Conservation (phyloP, 768 basidiomycete species). For the Jaapia argillacea region DNA sequence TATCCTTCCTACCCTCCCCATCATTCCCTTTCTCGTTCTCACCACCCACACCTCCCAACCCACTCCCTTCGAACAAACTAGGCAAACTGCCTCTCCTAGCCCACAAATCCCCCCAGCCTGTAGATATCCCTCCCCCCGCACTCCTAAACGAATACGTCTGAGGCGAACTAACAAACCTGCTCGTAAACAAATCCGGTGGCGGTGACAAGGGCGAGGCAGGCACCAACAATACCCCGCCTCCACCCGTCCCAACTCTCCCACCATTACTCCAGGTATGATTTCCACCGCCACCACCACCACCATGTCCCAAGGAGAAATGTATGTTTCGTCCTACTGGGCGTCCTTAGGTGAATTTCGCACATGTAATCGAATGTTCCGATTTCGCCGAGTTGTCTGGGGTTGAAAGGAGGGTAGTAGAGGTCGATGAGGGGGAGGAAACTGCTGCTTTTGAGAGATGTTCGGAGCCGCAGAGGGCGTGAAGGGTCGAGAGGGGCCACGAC, state of each 20-base stretch:
- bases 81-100: no score
- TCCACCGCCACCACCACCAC: neutral
- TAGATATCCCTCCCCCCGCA: neutral
- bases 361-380: neutral
- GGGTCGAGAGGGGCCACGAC: neutral
- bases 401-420: neutral
- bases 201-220: no score
- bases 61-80: no score
- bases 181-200: no score
- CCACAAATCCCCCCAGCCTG: neutral
- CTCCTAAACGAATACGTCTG: neutral
- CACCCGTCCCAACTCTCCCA: neutral
- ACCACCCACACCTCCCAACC: no score
- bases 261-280: neutral
- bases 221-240: no score
- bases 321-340: neutral
- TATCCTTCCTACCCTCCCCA: no score
- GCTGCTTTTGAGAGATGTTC: constrained; percentile 1
- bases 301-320: neutral
- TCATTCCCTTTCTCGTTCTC: no score
- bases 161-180: no score
- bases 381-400: no score
- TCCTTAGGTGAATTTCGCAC: neutral
- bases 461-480: neutral
- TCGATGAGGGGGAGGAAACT: no score